Evolutionary conservation across 352 stramenopile genomes (phyloP).

Genomic region (Globisporangium acanthophoron): DNA sequence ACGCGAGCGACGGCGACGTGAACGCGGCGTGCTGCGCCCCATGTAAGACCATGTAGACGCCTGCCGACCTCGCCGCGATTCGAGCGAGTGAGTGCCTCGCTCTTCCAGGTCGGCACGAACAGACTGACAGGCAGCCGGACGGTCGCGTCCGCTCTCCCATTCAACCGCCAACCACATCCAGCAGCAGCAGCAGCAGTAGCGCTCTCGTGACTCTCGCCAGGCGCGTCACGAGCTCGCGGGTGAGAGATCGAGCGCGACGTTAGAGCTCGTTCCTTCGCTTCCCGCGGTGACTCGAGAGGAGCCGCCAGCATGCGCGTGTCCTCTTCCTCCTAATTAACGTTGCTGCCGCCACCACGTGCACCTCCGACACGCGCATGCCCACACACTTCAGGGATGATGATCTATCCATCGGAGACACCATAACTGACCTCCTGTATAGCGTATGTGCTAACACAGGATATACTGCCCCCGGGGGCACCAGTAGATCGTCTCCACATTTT

Average conservation of each 20-base stretch:
- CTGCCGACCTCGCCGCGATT: neutral
- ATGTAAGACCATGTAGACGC: slow-evolving; percentile 58
- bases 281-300: neutral
- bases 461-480: neutral
- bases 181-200: neutral
- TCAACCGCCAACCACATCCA: neutral
- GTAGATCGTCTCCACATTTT: neutral
- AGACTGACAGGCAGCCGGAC: neutral
- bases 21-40: slow-evolving; percentile 55
- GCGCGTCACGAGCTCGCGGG: neutral
- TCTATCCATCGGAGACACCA: too few relatives aligned
- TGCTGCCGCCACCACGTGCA: neutral
- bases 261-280: neutral
- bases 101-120: neutral
- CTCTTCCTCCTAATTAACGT: neutral
- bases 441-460: neutral
- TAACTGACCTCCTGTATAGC: neutral
- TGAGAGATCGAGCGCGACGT: neutral
- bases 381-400: neutral
- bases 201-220: neutral
- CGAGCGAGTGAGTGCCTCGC: neutral
- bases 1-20: slow-evolving; percentile 29
- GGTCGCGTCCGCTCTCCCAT: neutral
- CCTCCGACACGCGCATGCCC: neutral
- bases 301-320: neutral